These are phyloP conservation scores for Aspergillus haitiensis DNA, from an alignment of 495 filamentous ascomycete species.

Conservation along the genomic window DNA sequence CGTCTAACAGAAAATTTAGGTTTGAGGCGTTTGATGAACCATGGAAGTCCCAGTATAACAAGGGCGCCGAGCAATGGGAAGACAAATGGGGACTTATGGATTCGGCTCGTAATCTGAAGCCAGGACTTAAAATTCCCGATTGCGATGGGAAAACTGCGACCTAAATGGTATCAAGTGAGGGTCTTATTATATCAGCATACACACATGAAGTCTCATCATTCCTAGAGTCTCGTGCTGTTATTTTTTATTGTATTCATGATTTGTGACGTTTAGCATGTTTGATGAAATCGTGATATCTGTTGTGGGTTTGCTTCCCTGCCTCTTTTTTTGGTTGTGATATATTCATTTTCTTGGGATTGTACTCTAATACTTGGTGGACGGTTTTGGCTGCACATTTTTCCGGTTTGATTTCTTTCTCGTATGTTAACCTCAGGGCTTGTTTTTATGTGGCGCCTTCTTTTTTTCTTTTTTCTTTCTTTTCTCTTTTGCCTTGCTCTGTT, in stretches of 20 bases:
- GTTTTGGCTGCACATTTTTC: constrained; percentile 2
- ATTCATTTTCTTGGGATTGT: constrained; percentile 13
- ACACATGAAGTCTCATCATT: not conserved
- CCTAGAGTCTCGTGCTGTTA: constrained; percentile 2
- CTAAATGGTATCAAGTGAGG: constrained; percentile 12
- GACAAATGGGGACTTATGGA: constrained; percentile 96
- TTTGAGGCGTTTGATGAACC: constrained; percentile 95
- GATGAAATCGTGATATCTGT: constrained; percentile 13
- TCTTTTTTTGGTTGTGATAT: constrained; percentile 11
- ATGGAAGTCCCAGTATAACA: constrained; percentile 82
- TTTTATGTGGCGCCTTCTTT: not conserved
- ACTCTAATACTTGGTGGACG: constrained; percentile 12
- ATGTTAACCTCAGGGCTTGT: not conserved
- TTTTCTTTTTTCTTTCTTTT: no score
- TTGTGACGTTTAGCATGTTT: constrained; percentile 20
- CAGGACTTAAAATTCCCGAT: constrained; percentile 81
- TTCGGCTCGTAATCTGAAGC: constrained; percentile 79
- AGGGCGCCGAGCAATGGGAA: constrained; percentile 75
- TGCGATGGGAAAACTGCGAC: constrained; percentile 73
- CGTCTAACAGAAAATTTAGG: constrained; percentile 37
- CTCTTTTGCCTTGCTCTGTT: not conserved
- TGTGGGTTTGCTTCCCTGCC: constrained; percentile 6
- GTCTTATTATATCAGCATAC: no score
- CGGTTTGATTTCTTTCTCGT: not conserved
- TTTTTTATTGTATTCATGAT: constrained; percentile 19